A percentile compares a stretch with the other conserved stretches of the same genome.
phyloP scores from a whole-genome alignment of 352 stramenopile genomes.

The Thalassiosira gravida region DNA sequence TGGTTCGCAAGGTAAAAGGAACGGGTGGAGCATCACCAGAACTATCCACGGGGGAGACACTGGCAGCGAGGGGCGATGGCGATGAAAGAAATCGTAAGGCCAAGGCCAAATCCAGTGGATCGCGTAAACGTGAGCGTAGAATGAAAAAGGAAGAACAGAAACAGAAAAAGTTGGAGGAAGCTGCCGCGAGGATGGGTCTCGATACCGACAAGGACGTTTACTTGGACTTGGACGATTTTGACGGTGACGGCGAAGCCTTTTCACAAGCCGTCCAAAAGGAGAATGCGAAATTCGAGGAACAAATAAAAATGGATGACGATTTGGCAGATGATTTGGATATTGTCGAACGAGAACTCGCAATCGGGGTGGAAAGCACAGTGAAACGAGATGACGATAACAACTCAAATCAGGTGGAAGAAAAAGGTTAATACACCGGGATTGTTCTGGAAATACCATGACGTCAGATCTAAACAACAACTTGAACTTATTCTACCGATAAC shows the following conservation, averaged over 20 bases:
- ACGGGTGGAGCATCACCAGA: background rate
- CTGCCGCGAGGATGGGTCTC: slow-evolving; percentile 80
- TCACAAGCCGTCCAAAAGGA: slow-evolving; percentile 33
- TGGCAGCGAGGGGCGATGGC: slow-evolving; percentile 2
- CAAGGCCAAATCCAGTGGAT: slow-evolving; percentile 62
- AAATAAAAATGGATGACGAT: slow-evolving; percentile 68
- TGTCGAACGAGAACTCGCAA: slow-evolving; percentile 68
- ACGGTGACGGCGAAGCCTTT: slow-evolving; percentile 34
- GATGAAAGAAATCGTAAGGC: slow-evolving; percentile 23
- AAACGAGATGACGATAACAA: slow-evolving; percentile 10
- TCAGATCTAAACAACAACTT: background rate
- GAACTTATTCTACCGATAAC: background rate
- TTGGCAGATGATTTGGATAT: slow-evolving; percentile 69
- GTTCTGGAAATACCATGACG: background rate
- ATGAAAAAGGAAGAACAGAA: slow-evolving; percentile 81
- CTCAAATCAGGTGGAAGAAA: background rate
- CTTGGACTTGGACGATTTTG: slow-evolving; percentile 52
- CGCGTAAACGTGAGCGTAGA: slow-evolving; percentile 67
- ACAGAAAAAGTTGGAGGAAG: slow-evolving; percentile 68
- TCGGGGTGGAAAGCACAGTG: slow-evolving; percentile 19
- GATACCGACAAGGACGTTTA: slow-evolving; percentile 57
- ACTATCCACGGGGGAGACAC: background rate
- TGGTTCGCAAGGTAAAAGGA: slow-evolving; percentile 84
- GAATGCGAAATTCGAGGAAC: slow-evolving; percentile 51
- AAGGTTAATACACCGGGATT: background rate